Evolutionary conservation across 1,284 basidiomycete species (phyloP).

Genomic region (Phellopilus nigrolimitatus): DNA sequence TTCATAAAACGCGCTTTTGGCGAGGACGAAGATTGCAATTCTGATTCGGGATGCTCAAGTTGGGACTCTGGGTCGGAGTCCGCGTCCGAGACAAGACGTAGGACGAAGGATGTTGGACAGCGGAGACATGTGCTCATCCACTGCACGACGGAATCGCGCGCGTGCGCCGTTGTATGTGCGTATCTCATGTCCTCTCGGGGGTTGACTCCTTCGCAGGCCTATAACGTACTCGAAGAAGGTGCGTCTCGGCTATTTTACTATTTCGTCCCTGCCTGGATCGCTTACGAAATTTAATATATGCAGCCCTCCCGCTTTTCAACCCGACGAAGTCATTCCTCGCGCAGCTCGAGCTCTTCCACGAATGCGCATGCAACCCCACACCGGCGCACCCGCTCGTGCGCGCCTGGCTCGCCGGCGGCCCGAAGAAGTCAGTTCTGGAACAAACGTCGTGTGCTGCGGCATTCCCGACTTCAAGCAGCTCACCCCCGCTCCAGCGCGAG

Average conservation of each 20-base stretch:
- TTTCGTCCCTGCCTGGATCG: neutral
- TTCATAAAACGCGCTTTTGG: conserved; percentile 32
- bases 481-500: neutral
- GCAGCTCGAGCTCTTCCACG: conserved; percentile 43
- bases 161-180: conserved; percentile 15
- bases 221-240: conserved; percentile 39
- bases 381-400: conserved; percentile 36
- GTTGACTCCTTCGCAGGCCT: conserved; percentile 34
- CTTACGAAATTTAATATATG: neutral
- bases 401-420: conserved; percentile 29
- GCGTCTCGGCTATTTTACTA: conserved; percentile 23
- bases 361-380: conserved; percentile 40
- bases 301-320: conserved; percentile 54
- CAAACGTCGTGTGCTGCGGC: neutral
- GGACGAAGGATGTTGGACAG: neutral
- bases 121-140: conserved; percentile 13
- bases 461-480: neutral
- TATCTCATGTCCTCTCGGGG: conserved; percentile 36
- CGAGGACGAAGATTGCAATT: neutral
- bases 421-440: too few species aligned
- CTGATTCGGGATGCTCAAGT: neutral
- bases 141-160: conserved; percentile 15
- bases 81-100: neutral
- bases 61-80: conserved; percentile 9
- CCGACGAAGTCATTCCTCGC: conserved; percentile 44